Evolutionary conservation across 306 rosid genomes (phyloP).

Genomic region (Begonia masoniana): DNA sequence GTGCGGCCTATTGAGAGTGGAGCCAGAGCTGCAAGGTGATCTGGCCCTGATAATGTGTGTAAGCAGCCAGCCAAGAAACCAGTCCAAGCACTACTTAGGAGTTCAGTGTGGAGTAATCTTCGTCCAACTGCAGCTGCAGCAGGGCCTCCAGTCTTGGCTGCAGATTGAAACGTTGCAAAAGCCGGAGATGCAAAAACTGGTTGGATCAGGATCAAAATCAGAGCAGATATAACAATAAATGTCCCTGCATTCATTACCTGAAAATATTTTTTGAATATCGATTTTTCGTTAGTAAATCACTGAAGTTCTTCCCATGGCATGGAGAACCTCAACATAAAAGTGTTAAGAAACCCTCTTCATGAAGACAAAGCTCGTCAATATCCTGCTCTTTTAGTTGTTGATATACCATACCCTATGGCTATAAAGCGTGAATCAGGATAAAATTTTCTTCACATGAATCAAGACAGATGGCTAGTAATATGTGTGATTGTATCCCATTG

Average conservation of each 20-base stretch:
- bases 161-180: slow-evolving; percentile 57
- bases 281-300: not conserved
- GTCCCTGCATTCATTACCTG: not conserved
- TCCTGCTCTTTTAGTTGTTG: not conserved
- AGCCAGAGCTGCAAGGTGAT: slow-evolving; percentile 96
- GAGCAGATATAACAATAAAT: slow-evolving; percentile 21
- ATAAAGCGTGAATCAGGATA: no score
- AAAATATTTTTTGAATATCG: not conserved
- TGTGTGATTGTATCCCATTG: no score
- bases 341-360: not conserved
- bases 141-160: slow-evolving; percentile 23
- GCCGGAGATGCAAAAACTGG: slow-evolving; percentile 79
- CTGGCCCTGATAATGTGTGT: slow-evolving; percentile 95
- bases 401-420: not conserved
- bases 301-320: no score
- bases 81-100: slow-evolving; percentile 83
- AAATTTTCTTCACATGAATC: no score
- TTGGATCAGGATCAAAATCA: slow-evolving; percentile 50
- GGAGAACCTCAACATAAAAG: not conserved
- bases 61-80: slow-evolving; percentile 93
- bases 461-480: slow-evolving; percentile 8
- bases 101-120: slow-evolving; percentile 51
- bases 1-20: slow-evolving; percentile 17
- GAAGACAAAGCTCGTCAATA: not conserved
- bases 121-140: slow-evolving; percentile 31